Conservation (phyloP, 208 protist genomes). For the Naegleria lovaniensis region DNA sequence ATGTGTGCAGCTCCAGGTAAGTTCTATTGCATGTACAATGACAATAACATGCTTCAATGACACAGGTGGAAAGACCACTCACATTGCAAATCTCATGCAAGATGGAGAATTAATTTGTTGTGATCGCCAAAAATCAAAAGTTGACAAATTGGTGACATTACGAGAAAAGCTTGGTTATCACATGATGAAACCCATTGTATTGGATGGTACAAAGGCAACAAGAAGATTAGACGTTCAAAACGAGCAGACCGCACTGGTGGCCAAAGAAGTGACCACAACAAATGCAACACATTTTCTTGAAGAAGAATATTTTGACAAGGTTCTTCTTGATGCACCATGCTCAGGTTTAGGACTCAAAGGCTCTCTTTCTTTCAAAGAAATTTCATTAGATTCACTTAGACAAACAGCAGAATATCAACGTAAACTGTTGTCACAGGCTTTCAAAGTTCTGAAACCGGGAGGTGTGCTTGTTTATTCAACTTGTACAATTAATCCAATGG, state of each 20-base stretch:
- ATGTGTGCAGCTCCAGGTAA: constrained; percentile 74
- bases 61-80: constrained; percentile 70
- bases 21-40: no score
- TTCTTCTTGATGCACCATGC: constrained; percentile 75
- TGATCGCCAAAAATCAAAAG: constrained; percentile 17
- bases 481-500: constrained; percentile 74
- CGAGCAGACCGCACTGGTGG: no score
- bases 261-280: no score
- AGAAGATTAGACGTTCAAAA: neutral
- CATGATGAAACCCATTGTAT: neutral
- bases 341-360: constrained; percentile 58
- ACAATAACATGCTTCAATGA: no score
- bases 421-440: constrained; percentile 62
- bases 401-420: constrained; percentile 20
- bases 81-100: constrained; percentile 55
- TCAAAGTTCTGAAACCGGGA: constrained; percentile 57
- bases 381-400: neutral
- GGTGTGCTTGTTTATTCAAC: constrained; percentile 83
- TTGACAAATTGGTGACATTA: constrained; percentile 12
- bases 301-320: constrained; percentile 48
- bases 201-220: constrained; percentile 20
- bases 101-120: constrained; percentile 35
- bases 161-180: neutral
- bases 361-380: neutral
- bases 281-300: neutral